Base-by-base conservation (phyloP, 176 grass and related monocot genomes). In the Cocos nucifera region DNA sequence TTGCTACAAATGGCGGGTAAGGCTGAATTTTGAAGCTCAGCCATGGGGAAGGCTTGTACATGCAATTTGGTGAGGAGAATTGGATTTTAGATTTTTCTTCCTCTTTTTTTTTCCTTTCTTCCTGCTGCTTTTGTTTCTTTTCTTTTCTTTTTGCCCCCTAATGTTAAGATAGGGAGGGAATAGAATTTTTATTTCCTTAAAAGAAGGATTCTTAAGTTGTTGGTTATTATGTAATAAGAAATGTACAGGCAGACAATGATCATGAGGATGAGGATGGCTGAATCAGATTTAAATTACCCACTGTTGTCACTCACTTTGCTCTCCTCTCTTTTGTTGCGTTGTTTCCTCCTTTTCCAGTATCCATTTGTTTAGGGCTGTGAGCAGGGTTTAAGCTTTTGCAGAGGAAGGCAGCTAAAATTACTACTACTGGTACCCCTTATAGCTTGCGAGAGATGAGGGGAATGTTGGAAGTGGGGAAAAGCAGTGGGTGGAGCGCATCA, bases 11-110 rank as follows among this genome's bases (percentile, higher is more conserved):
- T 61, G 58, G 58, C 30, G 58, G 58, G 14, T 27, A 27, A 61
- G 58, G 58, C 58, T 61, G 58, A 61, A 61, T 61, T 61, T 61
- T 61, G 58, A 27, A 39, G 58, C 58, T 61, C 58, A 61, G 58
- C 58, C 58, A 35, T 61, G 15, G 58, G 28, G 30, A 19, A 17
- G 14, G 2, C 17, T 61, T 61, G 58, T 61, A 61, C 7, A 61
- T 61, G 58, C 25, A 17, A 61, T 61, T 61, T 61, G 58, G 58
- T 20, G 58, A 61, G 27, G 58, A 61, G 58, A 61, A 61, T 39
- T 61, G 58, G 27, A 30, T n/a, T 61, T 61, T 17, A 6, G 0
- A 29, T n/a, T 61, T 39, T 61, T 61, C 2, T 35, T 61, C 29
- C 16, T 17, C 18, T 61, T 61, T 61, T 19, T 19, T 61, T 17